A percentile compares a stretch with the other conserved stretches of the same genome.
Conservation (phyloP, 192 early-diverging fungal species). For the Podila clonocystis region DNA sequence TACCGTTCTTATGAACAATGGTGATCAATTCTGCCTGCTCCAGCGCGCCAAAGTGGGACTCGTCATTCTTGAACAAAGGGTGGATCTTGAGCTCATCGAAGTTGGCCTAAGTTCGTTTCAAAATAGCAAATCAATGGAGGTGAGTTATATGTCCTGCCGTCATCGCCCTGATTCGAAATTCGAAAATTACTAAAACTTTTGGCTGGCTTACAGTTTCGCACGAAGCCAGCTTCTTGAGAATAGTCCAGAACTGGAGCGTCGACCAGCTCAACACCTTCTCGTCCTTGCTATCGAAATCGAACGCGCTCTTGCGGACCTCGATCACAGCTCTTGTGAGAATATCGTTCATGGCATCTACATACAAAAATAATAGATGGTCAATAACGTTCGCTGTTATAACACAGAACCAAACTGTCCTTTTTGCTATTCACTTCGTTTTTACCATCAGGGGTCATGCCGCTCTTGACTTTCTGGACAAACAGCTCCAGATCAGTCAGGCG, state of each 20-base stretch:
- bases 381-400: not conserved
- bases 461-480: constrained; percentile 88
- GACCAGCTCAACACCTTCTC: constrained; percentile 70
- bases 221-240: constrained; percentile 77
- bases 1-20: constrained; percentile 80
- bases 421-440: not conserved
- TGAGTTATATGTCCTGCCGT: no score
- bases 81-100: constrained; percentile 88
- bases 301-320: constrained; percentile 90
- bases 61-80: constrained; percentile 87
- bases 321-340: constrained; percentile 82
- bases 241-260: constrained; percentile 91
- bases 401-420: not conserved
- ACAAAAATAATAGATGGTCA: not conserved
- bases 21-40: constrained; percentile 92
- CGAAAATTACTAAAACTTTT: no score
- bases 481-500: constrained; percentile 90
- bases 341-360: constrained; percentile 80
- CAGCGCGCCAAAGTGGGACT: constrained; percentile 81
- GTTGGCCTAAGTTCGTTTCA: constrained; percentile 55
- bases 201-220: constrained; percentile 55
- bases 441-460: constrained; percentile 71
- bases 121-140: no score
- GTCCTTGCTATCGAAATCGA: constrained; percentile 69
- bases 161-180: no score